Conservation (phyloP, 2,329 filamentous ascomycete genomes). For the Hymenotorrendiella dingleyae region DNA sequence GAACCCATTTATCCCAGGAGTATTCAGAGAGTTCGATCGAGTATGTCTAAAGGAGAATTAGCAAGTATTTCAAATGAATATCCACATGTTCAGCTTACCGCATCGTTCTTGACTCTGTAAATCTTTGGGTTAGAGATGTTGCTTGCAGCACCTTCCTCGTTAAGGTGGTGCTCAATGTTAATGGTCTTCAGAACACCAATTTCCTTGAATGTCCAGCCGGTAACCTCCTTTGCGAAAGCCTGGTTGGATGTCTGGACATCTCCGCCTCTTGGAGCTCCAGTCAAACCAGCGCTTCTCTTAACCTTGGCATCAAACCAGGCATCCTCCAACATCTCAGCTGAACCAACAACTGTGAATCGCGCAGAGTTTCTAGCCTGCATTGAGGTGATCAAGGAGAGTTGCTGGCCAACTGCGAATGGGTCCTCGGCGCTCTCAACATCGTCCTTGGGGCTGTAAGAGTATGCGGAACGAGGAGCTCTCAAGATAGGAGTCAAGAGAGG, state of each 20-base stretch:
- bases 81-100: conserved; percentile 57
- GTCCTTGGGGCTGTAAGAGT: conserved; percentile 92
- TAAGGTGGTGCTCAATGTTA: conserved; percentile 70
- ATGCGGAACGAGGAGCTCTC: conserved; percentile 76
- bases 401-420: conserved; percentile 74
- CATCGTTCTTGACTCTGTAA: conserved; percentile 94
- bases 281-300: conserved; percentile 39
- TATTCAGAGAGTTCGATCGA: conserved; percentile 84
- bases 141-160: conserved; percentile 44
- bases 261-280: conserved; percentile 42
- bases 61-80: not conserved
- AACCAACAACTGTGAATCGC: conserved; percentile 78
- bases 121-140: conserved; percentile 70
- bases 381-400: conserved; percentile 77
- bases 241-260: conserved; percentile 65
- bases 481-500: conserved; percentile 76
- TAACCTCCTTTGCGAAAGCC: conserved; percentile 77
- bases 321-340: conserved; percentile 80
- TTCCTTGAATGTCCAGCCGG: conserved; percentile 97
- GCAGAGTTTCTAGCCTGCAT: conserved; percentile 93
- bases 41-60: conserved; percentile 14
- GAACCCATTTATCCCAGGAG: conserved; percentile 63
- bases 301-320: conserved; percentile 83
- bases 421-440: conserved; percentile 69
- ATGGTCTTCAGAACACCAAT: conserved; percentile 82